Evolutionary conservation across 495 filamentous ascomycete genomes (phyloP), one percentile per base, ranked within the genome.

Genomic region (Penicillium roqueforti): DNA sequence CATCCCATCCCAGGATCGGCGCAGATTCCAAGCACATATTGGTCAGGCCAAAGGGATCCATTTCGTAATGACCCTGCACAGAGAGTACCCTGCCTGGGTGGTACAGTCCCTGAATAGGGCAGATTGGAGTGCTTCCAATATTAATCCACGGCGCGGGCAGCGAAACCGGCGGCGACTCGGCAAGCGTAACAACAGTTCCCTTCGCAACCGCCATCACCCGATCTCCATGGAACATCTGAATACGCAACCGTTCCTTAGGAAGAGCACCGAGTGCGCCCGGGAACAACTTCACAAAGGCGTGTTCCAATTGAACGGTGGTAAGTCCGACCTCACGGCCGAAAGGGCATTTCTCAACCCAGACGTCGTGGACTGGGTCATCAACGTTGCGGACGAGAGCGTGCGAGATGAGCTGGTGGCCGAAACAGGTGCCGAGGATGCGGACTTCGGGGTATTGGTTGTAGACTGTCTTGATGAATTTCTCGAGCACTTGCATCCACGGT

Each of bases 371-470:
- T 0, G 56, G 36, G 40, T 68, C 63, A 3, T 63, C 40, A 1
- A 50, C 52, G 29, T 57, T 31, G 29, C 56, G 55, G 25, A 75
- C 60, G 8, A 63, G 54, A 19, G 61, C 64, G 51, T 71, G 69
- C n/a, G 67, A 68, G 41, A 75, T 68, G 13, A 73, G 50, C 48
- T 75, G 70, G 51, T 75, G 72, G 0, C 72, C 72, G 58, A 75
- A 75, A 41, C 70, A 75, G 10, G 69, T 68, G 4, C 72, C 70
- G 36, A 74, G 57, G 16, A 74, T 69, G 10, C 64, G 63, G 18
- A 79, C 63, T 20, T 68, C 40, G 3, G 74, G 69, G 47, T 71
- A 68, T 6, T 67, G 34, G 1, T 41, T 41, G 68, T 71, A 78
- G 32, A 73, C 60, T 0, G 48, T 61, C 16, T 56, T 53, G 43